Conservation (phyloP, 1,284 basidiomycete species). For the Coriolopsis trogii region DNA sequence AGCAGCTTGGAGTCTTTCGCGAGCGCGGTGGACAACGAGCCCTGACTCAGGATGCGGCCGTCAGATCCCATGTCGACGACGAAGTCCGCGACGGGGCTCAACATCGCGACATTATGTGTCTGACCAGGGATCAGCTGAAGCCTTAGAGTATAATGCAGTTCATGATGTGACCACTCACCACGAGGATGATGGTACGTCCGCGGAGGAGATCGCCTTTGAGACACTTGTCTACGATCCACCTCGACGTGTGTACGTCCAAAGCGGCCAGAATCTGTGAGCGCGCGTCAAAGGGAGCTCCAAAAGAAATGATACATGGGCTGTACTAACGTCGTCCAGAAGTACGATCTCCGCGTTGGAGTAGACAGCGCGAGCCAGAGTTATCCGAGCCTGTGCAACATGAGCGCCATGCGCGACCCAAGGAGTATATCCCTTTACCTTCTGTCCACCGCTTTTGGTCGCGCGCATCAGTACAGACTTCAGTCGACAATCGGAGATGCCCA, state of each 20-base stretch:
- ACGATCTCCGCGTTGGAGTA: slow-evolving; percentile 69
- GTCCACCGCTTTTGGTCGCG: slow-evolving; percentile 50
- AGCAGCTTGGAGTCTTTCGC: slow-evolving; percentile 41
- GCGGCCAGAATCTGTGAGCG: slow-evolving; percentile 46
- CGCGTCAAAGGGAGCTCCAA: too few species aligned
- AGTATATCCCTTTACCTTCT: slow-evolving; percentile 69
- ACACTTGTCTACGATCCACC: slow-evolving; percentile 76
- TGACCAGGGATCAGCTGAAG: neutral
- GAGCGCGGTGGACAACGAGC: slow-evolving; percentile 48
- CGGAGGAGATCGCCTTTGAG: slow-evolving; percentile 69
- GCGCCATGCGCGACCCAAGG: slow-evolving; percentile 48
- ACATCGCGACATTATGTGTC: slow-evolving; percentile 52
- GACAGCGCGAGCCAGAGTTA: slow-evolving; percentile 75
- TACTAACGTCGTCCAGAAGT: slow-evolving; percentile 62
- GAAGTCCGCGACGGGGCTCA: slow-evolving; percentile 63
- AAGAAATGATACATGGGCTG: neutral
- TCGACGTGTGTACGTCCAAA: slow-evolving; percentile 66
- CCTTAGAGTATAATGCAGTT: too few species aligned
- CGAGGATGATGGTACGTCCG: slow-evolving; percentile 74
- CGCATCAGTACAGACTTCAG: neutral
- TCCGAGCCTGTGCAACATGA: slow-evolving; percentile 58
- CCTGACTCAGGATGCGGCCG: slow-evolving; percentile 51
- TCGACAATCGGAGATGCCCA: slow-evolving; percentile 37
- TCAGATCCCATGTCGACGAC: slow-evolving; percentile 60
- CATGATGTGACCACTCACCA: slow-evolving; percentile 46